Conservation (phyloP, 192 early-diverging fungal genomes). For the Podochytrium sp. region DNA sequence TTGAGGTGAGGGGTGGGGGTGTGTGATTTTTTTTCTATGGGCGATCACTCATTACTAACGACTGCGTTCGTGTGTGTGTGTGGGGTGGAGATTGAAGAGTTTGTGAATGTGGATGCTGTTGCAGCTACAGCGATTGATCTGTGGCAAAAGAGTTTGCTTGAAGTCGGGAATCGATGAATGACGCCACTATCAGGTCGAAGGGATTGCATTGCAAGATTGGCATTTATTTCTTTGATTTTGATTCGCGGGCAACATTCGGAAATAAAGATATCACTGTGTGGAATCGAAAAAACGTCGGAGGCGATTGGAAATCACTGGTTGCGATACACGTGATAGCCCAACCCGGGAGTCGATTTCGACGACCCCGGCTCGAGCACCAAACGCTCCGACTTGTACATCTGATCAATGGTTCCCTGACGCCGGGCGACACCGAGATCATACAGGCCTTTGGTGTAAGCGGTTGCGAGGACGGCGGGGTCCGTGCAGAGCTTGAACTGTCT, state of each 20-base stretch:
- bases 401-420: constrained; percentile 78
- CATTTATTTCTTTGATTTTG: too few species aligned
- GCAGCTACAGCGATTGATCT: constrained; percentile 45
- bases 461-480: constrained; percentile 57
- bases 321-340: constrained; percentile 10
- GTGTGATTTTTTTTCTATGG: not conserved
- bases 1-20: constrained; percentile 23
- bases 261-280: too few species aligned
- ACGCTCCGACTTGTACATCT: constrained; percentile 70
- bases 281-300: too few species aligned
- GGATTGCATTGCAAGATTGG: too few species aligned
- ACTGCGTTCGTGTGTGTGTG: too few species aligned
- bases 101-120: constrained; percentile 48
- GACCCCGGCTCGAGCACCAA: constrained; percentile 68
- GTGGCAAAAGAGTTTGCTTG: constrained; percentile 51
- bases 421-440: constrained; percentile 72
- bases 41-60: not conserved
- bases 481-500: constrained; percentile 57
- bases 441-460: constrained; percentile 63
- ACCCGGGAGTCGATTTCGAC: not conserved
- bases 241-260: too few species aligned
- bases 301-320: constrained; percentile 1
- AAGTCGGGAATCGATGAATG: too few species aligned
- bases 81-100: constrained; percentile 42
- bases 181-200: too few species aligned